Percentiles rank a stretch among this genome's conserved stretches.
phyloP scores from a whole-genome alignment of 2,329 filamentous ascomycete species.

The Plectosphaerella cucumerina region DNA sequence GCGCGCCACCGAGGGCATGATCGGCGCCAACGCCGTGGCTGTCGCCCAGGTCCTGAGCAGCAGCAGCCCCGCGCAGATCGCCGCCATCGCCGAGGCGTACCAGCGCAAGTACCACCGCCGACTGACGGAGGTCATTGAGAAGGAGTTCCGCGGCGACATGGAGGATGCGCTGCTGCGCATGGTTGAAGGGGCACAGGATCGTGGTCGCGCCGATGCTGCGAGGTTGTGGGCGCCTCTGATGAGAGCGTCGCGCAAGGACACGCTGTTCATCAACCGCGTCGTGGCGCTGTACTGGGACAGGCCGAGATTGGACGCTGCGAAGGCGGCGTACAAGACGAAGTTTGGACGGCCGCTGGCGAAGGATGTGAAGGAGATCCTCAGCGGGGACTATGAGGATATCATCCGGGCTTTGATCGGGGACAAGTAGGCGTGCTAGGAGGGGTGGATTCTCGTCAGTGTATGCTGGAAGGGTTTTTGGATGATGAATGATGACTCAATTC shows the following conservation, averaged over 20 bases:
- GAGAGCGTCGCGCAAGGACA: slow-evolving; percentile 22
- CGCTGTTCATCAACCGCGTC: slow-evolving; percentile 25
- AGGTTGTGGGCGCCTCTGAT: slow-evolving; percentile 19
- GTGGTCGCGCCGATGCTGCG: slow-evolving; percentile 18
- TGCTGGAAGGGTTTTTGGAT: too few species aligned
- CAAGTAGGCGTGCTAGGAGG: slow-evolving; percentile 4
- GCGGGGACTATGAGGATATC: slow-evolving; percentile 23
- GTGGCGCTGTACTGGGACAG: slow-evolving; percentile 27
- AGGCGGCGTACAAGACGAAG: slow-evolving; percentile 15
- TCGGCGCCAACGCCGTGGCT: slow-evolving; percentile 22
- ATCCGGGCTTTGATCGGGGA: slow-evolving; percentile 23
- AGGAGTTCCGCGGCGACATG: slow-evolving; percentile 29
- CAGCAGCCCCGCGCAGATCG: slow-evolving; percentile 26
- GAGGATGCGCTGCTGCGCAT: slow-evolving; percentile 27
- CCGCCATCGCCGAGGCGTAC: slow-evolving; percentile 22
- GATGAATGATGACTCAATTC: too few species aligned
- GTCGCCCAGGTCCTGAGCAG: slow-evolving; percentile 26
- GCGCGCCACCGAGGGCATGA: slow-evolving; percentile 23
- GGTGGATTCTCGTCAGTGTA: too few species aligned
- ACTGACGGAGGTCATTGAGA: slow-evolving; percentile 26
- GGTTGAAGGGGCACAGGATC: slow-evolving; percentile 17
- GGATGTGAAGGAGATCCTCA: slow-evolving; percentile 20
- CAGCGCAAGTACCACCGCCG: slow-evolving; percentile 25
- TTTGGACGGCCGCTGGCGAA: slow-evolving; percentile 12
- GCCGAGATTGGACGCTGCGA: slow-evolving; percentile 18